Base-by-base conservation (phyloP, 2,329 filamentous ascomycete species). In the Fusarium sp. region DNA sequence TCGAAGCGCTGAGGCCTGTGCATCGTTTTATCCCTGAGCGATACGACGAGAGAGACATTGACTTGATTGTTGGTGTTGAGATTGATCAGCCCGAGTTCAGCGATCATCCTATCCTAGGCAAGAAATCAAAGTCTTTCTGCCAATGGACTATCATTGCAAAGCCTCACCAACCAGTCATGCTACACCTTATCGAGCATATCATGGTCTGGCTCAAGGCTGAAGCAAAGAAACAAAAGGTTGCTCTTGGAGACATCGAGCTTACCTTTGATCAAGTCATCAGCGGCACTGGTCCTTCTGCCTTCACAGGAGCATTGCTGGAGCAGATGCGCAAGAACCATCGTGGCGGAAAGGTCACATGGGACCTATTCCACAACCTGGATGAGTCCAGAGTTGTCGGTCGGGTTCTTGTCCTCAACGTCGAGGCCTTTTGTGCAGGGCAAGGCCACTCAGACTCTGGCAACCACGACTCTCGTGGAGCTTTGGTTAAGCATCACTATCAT, bases 111-210 rank as follows among this genome's bases (percentile, higher is more conserved):
- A 90, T 93, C 38, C 84, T 93, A 1, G 91, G 92, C 20, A 86
- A 86, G 55, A 93, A 93, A 81, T 93, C 89, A 42, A 85, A 86
- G 73, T 93, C 91, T 0, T 93, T 94, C 79, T 93, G 91, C 79
- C 92, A 93, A 78, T 94, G 92, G 92, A 93, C 92, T 1, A 92
- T 93, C 77, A 91, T 92, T 84, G 89, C 89, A 75, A 92, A 93
- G 78, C 91, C 92, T 2, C 84, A 86, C 24, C 87, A 91, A 33
- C 90, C 90, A 4, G 90, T 93, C 63, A 93, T 94, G 90, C 84
- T 93, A 80, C 83, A 84, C 38, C 85, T 94, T 7, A 88, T 93
- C 52, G 90, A 93, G 79, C 89, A 91, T 76, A 93, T 93, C 79
- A 87, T 93, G 81, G 79, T 83, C 2, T 93, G 91, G 91, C 84